Base-by-base conservation (phyloP, 2,329 filamentous ascomycete species). In the Talaromyces sp. region DNA sequence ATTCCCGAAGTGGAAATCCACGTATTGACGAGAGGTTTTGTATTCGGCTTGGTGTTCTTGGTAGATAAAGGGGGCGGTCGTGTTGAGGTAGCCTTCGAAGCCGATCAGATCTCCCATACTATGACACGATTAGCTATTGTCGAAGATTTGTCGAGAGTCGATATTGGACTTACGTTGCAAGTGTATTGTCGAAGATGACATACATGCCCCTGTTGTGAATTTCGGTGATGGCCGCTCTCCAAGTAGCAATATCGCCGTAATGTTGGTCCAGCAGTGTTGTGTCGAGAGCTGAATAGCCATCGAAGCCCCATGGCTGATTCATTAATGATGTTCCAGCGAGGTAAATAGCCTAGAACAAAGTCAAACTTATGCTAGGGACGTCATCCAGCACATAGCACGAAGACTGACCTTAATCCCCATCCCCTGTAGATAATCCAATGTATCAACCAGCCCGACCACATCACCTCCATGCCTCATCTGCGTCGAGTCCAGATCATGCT, bases 401-500 rank as follows among this genome's bases (percentile, higher is more conserved):
- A 8, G 28, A 46, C 69, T 39, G 66, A 82, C 83, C 77, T 84
- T 86, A 69, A 87, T 82, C 21, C 85, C 86, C 81, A 87, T 84
- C 63, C 85, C 86, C 65, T 85, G 82, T 40, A 88, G 75, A 70
- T 88, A 88, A 70, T 88, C 86, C 64, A 88, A 75, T 18, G 83
- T 84, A 67, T 87, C 83, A 62, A 83, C 70, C 56, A 88, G 69
- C 14, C 86, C 86, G 62, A 77, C 74, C 16, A 86, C 75, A 70
- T 88, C 86, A 64, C 86, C 86, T 31, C 86, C 86, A 75, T 86
- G 83, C 35, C 86, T 83, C 73, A 88, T 82, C 70, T 88, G 85
- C 61, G 83, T 88, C 63, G 81, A 84, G 67, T 79, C 80, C 62
- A 81, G 72, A 69, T 88, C 86, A 70, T 86, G 83, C 68, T 88